A percentile compares a stretch with the other conserved stretches of the same genome.
These are phyloP conservation scores for Arbutus unedo DNA, from an alignment of 148 eudicot species.

Conservation along the genomic window DNA sequence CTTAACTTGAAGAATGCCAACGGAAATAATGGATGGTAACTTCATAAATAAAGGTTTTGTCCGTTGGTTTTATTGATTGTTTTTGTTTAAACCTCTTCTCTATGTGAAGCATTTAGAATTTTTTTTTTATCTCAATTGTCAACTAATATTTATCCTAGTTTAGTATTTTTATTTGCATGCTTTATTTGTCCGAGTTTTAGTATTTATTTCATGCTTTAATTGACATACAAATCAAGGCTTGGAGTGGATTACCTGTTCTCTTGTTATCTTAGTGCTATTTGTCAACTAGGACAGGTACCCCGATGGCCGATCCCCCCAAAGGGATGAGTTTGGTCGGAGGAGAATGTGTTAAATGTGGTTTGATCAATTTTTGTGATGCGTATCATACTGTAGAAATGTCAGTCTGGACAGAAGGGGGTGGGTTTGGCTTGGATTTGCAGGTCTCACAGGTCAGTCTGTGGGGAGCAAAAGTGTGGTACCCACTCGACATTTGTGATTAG, in stretches of 20 bases:
- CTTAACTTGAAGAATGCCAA: not conserved
- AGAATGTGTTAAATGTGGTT: not conserved
- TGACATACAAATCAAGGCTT: not conserved
- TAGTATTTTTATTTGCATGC: not conserved
- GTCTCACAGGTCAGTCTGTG: conserved; percentile 6
- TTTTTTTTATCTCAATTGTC: not conserved
- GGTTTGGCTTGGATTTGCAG: not conserved
- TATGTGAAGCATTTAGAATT: not conserved
- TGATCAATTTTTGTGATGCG: not conserved
- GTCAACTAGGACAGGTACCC: not conserved
- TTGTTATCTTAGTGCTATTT: not conserved
- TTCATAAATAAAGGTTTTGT: not conserved
- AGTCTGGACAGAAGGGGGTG: not conserved
- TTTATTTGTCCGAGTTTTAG: not conserved
- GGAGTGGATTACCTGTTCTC: not conserved
- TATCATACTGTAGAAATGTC: not conserved
- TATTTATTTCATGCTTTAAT: not conserved
- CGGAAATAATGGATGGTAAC: not conserved
- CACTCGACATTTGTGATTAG: not conserved
- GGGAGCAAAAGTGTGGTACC: not conserved
- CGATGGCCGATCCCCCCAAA: not conserved
- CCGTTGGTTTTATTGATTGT: not conserved
- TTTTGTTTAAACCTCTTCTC: not conserved
- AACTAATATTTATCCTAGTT: not conserved
- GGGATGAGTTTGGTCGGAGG: not conserved